Conservation (phyloP, 257 asterid species). For the Fraxinus excelsior region DNA sequence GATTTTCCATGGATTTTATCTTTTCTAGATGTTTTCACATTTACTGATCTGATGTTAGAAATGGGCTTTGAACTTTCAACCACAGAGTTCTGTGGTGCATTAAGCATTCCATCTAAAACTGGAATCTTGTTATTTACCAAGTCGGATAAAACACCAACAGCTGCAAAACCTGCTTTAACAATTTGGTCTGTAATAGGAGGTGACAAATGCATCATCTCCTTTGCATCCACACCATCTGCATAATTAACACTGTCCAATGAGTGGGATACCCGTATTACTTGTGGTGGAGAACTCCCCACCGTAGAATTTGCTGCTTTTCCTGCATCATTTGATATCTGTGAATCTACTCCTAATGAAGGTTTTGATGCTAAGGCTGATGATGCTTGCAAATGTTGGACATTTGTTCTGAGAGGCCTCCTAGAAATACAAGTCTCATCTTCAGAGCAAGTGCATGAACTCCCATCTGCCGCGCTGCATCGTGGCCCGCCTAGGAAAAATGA, state of each 20-base stretch:
- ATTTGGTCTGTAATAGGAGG: constrained; percentile 71
- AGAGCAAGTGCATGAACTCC: constrained; percentile 73
- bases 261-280: constrained; percentile 33
- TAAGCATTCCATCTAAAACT: constrained; percentile 43
- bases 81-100: constrained; percentile 43
- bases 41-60: constrained; percentile 42
- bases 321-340: constrained; percentile 49
- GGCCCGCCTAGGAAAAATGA: constrained; percentile 43
- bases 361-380: constrained; percentile 48
- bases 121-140: constrained; percentile 81
- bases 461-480: constrained; percentile 55
- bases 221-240: constrained; percentile 37
- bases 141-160: constrained; percentile 76
- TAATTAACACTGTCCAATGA: constrained; percentile 41
- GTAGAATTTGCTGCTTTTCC: constrained; percentile 40
- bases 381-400: constrained; percentile 39
- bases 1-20: constrained; percentile 47
- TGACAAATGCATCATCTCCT: constrained; percentile 40
- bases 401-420: constrained; percentile 48
- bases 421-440: constrained; percentile 79
- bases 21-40: constrained; percentile 39
- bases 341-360: constrained; percentile 48
- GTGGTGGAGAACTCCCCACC: constrained; percentile 34
- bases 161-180: constrained; percentile 88
- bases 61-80: constrained; percentile 51